Base-by-base conservation (phyloP, 2,329 filamentous ascomycete genomes). In the Colletotrichum costaricense region DNA sequence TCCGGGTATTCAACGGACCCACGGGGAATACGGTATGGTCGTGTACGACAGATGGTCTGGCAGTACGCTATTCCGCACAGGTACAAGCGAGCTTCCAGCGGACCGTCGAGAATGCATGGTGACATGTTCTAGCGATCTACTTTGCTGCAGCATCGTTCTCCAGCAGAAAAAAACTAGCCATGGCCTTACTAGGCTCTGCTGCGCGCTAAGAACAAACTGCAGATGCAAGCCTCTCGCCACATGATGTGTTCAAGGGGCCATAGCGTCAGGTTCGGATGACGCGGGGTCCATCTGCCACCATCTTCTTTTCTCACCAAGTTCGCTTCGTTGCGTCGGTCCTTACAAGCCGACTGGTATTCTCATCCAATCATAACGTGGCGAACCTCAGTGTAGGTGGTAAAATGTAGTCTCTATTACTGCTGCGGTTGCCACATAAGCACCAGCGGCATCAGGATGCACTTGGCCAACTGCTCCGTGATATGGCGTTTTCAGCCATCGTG, bases 201-300 rank as follows among this genome's bases (percentile, higher is more conserved):
- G 49, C 52, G 63, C 63, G 42, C 56, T 54, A 66, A 33, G 30
- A 35, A 59, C 62, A 28, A 35, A 7, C 46, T 65, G 66, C 60
- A 69, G 33, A 60, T 70, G 66, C 70, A 70, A 35, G 59, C 66
- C 66, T 70, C 70, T 64, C 66, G 66, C 66, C 70, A 70, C 70
- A 64, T 49, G 42, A 69, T 56, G 59, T 64, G 42, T 56, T 14
- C 30, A 6, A 69, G 59, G 19, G 70, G 59, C 49, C 70, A 65
- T 60, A 60, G 66, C 66, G 66, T 33, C 33, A 46, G 33, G n/a
- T 56, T 49, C 59, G 70, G 66, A 73, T 69, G 66, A 59, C 42
- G 70, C 42, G 54, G 59, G 65, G 66, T 56, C 64, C 26, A 28
- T 56, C 19, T 46, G 42, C n/a, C 55, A 12, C 55, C 3, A 5